Percentiles rank a stretch among this genome's conserved stretches.
These are phyloP conservation scores for Lanmaoa rubissima DNA, from an alignment of 768 basidiomycete species.

Conservation along the genomic window DNA sequence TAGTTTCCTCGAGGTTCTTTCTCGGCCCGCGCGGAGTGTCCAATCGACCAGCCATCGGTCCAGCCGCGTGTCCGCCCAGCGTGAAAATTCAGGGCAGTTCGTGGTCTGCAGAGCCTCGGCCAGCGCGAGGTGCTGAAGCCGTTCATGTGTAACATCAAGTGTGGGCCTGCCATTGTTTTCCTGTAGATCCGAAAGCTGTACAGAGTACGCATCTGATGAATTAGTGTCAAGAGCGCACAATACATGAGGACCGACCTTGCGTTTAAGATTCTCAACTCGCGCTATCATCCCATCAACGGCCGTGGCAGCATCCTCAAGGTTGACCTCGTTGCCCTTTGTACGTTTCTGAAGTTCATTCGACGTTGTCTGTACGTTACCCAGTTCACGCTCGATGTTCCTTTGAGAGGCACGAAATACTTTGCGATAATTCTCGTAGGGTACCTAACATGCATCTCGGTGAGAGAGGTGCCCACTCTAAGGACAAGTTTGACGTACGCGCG, in stretches of 20 bases:
- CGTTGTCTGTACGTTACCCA: slow-evolving; percentile 54
- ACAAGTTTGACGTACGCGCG: slow-evolving; percentile 46
- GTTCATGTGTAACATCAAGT: slow-evolving; percentile 70
- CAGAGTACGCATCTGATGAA: slow-evolving; percentile 14
- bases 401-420: slow-evolving; percentile 84
- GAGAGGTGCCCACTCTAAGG: not conserved
- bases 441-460: slow-evolving; percentile 44
- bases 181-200: slow-evolving; percentile 51
- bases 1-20: slow-evolving; percentile 71
- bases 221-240: slow-evolving; percentile 7
- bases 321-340: slow-evolving; percentile 36
- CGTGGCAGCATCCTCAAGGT: slow-evolving; percentile 53
- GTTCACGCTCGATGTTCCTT: slow-evolving; percentile 78
- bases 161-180: slow-evolving; percentile 50
- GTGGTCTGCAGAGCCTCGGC: slow-evolving; percentile 56
- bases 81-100: slow-evolving; percentile 56
- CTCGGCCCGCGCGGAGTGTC: slow-evolving; percentile 76
- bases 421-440: slow-evolving; percentile 87
- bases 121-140: slow-evolving; percentile 66
- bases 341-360: slow-evolving; percentile 60
- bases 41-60: slow-evolving; percentile 94
- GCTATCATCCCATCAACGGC: slow-evolving; percentile 74
- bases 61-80: slow-evolving; percentile 78
- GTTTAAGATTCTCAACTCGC: slow-evolving; percentile 76
- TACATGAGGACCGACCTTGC: slow-evolving; percentile 60